Conservation (phyloP, 768 basidiomycete species). For the Trametes sanguinea region DNA sequence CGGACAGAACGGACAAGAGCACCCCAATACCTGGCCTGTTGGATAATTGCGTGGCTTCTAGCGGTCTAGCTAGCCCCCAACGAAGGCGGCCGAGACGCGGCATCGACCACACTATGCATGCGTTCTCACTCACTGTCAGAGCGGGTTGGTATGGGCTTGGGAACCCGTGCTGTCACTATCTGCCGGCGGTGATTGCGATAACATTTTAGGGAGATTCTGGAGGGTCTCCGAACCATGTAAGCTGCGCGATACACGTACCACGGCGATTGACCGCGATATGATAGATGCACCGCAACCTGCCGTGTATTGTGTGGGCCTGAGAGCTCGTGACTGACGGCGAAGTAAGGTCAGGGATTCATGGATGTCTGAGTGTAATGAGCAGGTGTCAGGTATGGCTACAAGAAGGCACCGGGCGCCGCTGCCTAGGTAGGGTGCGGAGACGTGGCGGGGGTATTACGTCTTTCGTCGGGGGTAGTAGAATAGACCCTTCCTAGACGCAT, state of each 20-base stretch:
- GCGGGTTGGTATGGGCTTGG: conserved; percentile 6
- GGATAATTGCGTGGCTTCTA: conserved; percentile 1
- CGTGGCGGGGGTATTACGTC: conserved; percentile 15
- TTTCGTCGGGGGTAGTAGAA: conserved; percentile 2
- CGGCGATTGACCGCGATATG: conserved; percentile 14
- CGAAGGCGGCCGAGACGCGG: conserved; percentile 1
- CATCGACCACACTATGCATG: background rate
- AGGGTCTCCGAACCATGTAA: background rate
- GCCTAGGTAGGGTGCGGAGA: conserved; percentile 11
- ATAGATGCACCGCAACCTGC: conserved; percentile 9
- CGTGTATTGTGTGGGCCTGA: conserved; percentile 6
- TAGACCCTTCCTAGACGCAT: background rate
- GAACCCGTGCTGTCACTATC: conserved; percentile 5
- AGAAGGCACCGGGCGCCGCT: conserved; percentile 8
- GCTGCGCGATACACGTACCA: conserved; percentile 2
- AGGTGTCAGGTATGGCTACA: conserved; percentile 3
- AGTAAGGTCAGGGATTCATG: background rate
- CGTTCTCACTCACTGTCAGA: conserved; percentile 14
- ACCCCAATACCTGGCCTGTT: background rate
- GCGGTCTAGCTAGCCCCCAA: background rate
- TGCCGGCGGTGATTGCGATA: conserved; percentile 16
- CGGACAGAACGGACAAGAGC: background rate
- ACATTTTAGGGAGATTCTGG: background rate
- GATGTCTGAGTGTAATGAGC: background rate
- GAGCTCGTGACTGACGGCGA: conserved; percentile 5